Base-by-base conservation (phyloP, 2,329 filamentous ascomycete genomes). In the Penicillium sp. region DNA sequence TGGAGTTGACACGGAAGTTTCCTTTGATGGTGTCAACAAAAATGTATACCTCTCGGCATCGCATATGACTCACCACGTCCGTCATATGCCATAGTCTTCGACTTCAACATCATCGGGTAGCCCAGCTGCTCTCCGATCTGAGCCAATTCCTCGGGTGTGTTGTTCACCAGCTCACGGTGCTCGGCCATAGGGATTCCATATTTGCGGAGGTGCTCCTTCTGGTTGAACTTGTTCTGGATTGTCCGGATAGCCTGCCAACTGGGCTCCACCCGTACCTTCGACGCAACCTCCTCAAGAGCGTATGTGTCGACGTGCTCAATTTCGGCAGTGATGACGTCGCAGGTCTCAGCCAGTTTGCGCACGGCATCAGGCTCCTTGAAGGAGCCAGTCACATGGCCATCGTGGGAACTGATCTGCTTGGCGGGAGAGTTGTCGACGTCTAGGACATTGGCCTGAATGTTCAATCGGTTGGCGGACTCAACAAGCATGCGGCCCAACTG, bases 271-370 rank as follows among this genome's bases (percentile, higher is more conserved):
- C 85, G 79, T 40, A 88, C 82, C 61, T 84, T 76, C 4, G 88
- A 84, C 33, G 87, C 71, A 55, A 97, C 85, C 69, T 95, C 89
- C 74, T 96, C 90, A 5, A 97, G 82, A 25, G 94, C 88, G 50
- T 90, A 81, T n/a, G 91, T 94, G 73, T 97, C 86, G 56, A 97
- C 88, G 75, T 97, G 93, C 79, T 97, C 93, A 61, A 96, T 97
- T 75, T 97, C 93, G 14, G 96, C 90, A 0, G 91, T 97, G 58
- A 97, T 79, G 16, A 96, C 84, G 70, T 96, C 90, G 65, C 87
- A 91, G 33, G 80, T 77, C 37, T 82, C 77, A 2, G 93, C 91
- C n/a, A 97, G 80, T 71, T 90, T 82, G 41, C 86, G 84, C 61
- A 97, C 91, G 61, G 89, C 88, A 33, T 84, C 83, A 0, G 87